Percentiles rank a stretch among this genome's conserved stretches.
phyloP scores from a whole-genome alignment of 768 basidiomycete genomes.

The Amanita pallidorosea region DNA sequence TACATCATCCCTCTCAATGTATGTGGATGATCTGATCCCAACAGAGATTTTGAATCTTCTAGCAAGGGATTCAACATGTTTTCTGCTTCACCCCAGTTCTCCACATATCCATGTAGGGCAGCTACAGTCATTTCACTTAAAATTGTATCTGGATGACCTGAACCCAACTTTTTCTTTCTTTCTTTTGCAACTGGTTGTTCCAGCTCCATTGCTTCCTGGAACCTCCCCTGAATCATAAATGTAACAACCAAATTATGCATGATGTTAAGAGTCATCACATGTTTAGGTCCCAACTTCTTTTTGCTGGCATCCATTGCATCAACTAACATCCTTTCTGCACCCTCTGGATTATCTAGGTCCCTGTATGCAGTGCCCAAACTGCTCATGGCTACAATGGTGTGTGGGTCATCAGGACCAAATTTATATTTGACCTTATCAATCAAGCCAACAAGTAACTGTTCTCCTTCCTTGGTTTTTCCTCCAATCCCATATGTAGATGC shows the following conservation, averaged over 20 bases:
- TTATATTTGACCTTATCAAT: neutral
- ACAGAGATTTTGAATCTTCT: neutral
- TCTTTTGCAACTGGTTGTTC: neutral
- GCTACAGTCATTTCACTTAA: neutral
- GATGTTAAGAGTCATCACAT: neutral
- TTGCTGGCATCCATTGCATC: slow-evolving; percentile 1
- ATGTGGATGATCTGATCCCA: slow-evolving; percentile 4
- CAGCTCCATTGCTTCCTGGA: neutral
- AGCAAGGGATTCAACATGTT: slow-evolving; percentile 1
- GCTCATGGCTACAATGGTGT: neutral
- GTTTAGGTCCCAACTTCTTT: neutral
- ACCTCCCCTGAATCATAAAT: neutral
- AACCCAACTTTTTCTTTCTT: neutral
- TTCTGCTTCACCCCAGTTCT: slow-evolving; percentile 5
- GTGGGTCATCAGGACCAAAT: slow-evolving; percentile 6
- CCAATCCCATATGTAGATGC: slow-evolving; percentile 3
- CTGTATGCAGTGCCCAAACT: slow-evolving; percentile 2
- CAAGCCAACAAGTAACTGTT: neutral
- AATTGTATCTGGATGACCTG: slow-evolving; percentile 1
- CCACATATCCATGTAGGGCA: slow-evolving; percentile 1
- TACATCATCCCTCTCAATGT: slow-evolving; percentile 2
- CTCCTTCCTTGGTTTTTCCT: neutral
- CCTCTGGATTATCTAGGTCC: neutral
- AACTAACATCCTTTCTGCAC: neutral
- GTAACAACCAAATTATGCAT: slow-evolving; percentile 2